A percentile compares a stretch with the other conserved stretches of the same genome.
Conservation (phyloP, 2,329 filamentous ascomycete genomes). For the Calonectria pseudoreteaudii region DNA sequence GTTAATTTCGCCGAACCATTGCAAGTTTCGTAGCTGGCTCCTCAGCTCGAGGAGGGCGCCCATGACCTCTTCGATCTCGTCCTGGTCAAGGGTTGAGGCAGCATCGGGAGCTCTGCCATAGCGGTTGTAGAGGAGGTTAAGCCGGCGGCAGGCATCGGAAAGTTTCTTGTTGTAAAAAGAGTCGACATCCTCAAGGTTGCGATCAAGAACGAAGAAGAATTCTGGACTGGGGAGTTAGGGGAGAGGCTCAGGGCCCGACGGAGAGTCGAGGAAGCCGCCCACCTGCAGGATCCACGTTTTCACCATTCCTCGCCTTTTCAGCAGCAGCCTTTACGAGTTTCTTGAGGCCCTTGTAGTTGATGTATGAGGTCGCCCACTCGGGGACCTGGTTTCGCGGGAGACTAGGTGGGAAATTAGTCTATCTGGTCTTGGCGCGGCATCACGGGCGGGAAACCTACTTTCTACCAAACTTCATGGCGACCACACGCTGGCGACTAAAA, state of each 20-base stretch:
- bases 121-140: constrained; percentile 87
- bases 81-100: constrained; percentile 80
- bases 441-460: constrained; percentile 57
- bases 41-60: constrained; percentile 90
- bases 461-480: constrained; percentile 71
- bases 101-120: constrained; percentile 82
- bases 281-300: constrained; percentile 91
- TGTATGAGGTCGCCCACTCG: constrained; percentile 86
- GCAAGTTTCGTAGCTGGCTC: constrained; percentile 87
- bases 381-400: constrained; percentile 86
- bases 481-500: background rate
- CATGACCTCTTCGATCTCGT: constrained; percentile 92
- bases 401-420: constrained; percentile 53
- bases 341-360: constrained; percentile 93
- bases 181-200: constrained; percentile 97
- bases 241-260: constrained; percentile 43
- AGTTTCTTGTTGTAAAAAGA: constrained; percentile 98
- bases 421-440: constrained; percentile 3
- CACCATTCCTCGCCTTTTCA: constrained; percentile 73
- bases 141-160: constrained; percentile 82
- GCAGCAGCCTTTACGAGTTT: constrained; percentile 90
- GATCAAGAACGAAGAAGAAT: constrained; percentile 96
- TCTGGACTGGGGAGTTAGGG: constrained; percentile 67
- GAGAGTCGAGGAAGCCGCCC: constrained; percentile 57
- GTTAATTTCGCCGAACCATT: constrained; percentile 99